Base-by-base conservation (phyloP, 2,329 filamentous ascomycete genomes). In the Stagonosporopsis chrysanthemi region DNA sequence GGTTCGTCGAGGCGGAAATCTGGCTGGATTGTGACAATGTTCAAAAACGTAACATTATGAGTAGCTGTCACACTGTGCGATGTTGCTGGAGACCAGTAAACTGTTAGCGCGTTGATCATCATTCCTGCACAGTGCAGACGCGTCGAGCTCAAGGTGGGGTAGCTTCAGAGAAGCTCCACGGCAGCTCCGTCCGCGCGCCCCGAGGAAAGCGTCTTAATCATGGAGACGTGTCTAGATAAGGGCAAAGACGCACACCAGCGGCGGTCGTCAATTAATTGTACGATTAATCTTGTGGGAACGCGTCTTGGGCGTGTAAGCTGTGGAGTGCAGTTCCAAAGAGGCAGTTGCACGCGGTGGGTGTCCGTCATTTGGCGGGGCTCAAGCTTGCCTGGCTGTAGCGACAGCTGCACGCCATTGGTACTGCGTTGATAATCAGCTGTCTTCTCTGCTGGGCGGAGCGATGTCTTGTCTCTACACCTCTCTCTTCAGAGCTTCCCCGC, bases 331-430 rank as follows among this genome's bases (percentile, higher is more conserved):
- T 35, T 56, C 66, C 39, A 61, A 69, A 64, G 15, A 46, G 68
- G 69, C 61, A 73, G 60, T 64, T 66, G 54, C 52, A 68, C 58
- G 62, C 68, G 43, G 67, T 8, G 14, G 54, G 54, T 46, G 51
- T 58, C 60, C 60, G 62, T 63, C 61, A 60, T 64, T 62, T 65
- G 53, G 68, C 66, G 68, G 69, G 68, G 67, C 61, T 56, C 56
- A 49, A 52, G 48, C 38, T 41, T 50, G 22, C 36, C 28, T 33
- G 14, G 31, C 49, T 56, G 50, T 41, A 52, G 39, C 47, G 43
- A 40, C 52, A 44, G 45, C 45, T 46, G 39, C 44, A 41, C 26
- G 44, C 46, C 53, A 48, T 54, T 61, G 52, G 56, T 49, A 60
- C 52, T 51, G 51, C 53, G 55, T 64, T 64, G 59, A 71, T 71